Evolutionary conservation across 352 stramenopile genomes (phyloP), one percentile per base, ranked within the genome.

Genomic region (Pythium phragmiticola): DNA sequence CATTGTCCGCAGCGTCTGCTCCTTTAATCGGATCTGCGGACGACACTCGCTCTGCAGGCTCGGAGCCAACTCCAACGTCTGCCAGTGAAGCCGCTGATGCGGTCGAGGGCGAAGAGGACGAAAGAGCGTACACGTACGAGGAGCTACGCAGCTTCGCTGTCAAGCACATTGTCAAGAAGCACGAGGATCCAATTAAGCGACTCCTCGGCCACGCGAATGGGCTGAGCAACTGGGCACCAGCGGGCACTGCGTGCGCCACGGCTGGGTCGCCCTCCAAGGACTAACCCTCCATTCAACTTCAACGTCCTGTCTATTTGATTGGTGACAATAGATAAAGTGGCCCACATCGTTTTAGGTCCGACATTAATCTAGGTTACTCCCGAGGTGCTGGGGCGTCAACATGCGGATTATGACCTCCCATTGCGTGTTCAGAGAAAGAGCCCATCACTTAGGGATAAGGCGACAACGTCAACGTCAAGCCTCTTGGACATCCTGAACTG

Each of bases 101-200:
- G 0, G 54, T n/a, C n/a, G 76, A 89, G 13, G 80, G 79, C 9
- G 82, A 89, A 6, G 82, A 92, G 37, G 82, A 86, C 11, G 83
- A 92, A 34, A 76, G 80, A 63, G 76, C 77, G 26, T 79, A 88
- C 39, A 90, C 80, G 5, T 89, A 92, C 68, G 78, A 89, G 17
- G 80, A 92, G 53, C 75, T 92, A n/a, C 77, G 73, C 13, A 66
- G 70, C n/a, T 86, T 84, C 8, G 82, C 82, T 9, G 73, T 61
- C n/a, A 84, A 80, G 46, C 80, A 86, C 52, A 72, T 74, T 19
- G 78, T 77, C 36, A 74, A 74, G 49, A 65, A 62, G 45, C 46
- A 43, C 14, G 63, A 63, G 14, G 63, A 62, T 30, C 48, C 58
- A 4, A 17, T 50, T 7, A n/a, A 43, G 7, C 33, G 57, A 16